phyloP scores from a whole-genome alignment of 2,329 filamentous ascomycete species.

The Colletotrichum higginsianum region DNA sequence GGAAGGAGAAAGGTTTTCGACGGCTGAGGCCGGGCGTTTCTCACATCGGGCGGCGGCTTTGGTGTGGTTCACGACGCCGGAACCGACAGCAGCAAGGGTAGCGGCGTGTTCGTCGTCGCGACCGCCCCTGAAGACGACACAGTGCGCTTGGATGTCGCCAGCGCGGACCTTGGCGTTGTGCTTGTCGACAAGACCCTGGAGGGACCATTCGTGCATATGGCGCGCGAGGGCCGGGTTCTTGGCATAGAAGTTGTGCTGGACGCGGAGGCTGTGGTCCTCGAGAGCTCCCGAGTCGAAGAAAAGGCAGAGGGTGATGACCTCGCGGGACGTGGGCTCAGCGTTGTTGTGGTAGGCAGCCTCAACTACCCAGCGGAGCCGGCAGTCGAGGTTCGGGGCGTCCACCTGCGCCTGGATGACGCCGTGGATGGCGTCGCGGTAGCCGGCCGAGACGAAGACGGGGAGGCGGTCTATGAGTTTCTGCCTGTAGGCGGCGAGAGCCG shows the following conservation, averaged over 20 bases:
- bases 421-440: conserved; percentile 5
- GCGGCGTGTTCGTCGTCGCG: too few species aligned
- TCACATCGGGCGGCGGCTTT: background rate
- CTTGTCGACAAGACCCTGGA: conserved; percentile 14
- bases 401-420: conserved; percentile 15
- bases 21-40: conserved; percentile 19
- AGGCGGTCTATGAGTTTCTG: conserved; percentile 12
- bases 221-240: background rate
- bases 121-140: background rate
- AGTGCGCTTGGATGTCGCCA: background rate
- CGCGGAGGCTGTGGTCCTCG: conserved; percentile 4
- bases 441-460: conserved; percentile 5
- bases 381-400: conserved; percentile 15
- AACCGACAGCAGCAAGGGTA: too few species aligned
- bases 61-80: background rate
- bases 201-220: conserved; percentile 26
- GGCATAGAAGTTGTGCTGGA: conserved; percentile 25
- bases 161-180: background rate
- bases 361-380: conserved; percentile 23
- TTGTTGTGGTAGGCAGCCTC: conserved; percentile 13
- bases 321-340: conserved; percentile 12
- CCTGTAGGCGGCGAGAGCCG: conserved; percentile 9
- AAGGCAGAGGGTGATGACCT: conserved; percentile 30
- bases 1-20: background rate
- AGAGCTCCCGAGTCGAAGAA: conserved; percentile 21